phyloP scores from a whole-genome alignment of 1,284 basidiomycete species.

The Agroathelia rolfsii region DNA sequence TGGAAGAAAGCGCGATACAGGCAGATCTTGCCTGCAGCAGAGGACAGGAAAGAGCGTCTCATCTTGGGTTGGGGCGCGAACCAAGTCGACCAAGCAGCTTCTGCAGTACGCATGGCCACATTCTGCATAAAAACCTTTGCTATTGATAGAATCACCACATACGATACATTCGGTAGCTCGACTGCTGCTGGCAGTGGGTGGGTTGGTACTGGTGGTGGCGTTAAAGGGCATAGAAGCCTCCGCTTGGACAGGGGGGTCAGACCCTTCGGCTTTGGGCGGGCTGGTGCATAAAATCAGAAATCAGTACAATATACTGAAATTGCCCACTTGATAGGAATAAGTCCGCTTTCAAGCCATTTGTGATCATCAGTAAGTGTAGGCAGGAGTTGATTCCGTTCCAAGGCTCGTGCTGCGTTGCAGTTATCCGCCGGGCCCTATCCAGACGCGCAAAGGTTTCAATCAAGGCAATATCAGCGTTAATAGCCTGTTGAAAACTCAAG shows the following conservation, averaged over 20 bases:
- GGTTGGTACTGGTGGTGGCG: neutral
- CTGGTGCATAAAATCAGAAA: neutral
- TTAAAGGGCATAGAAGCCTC: neutral
- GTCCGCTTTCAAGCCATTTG: conserved; percentile 11
- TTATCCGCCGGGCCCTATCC: conserved; percentile 25
- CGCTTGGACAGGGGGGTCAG: neutral
- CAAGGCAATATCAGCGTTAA: conserved; percentile 17
- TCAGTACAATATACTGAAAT: neutral
- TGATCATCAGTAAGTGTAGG: conserved; percentile 18
- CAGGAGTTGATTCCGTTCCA: conserved; percentile 18
- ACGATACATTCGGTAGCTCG: conserved; percentile 19
- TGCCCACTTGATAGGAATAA: neutral
- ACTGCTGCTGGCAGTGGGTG: neutral
- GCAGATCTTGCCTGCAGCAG: conserved; percentile 29
- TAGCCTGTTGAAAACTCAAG: conserved; percentile 24
- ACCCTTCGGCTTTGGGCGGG: neutral
- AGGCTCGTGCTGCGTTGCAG: conserved; percentile 24
- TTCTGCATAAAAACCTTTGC: conserved; percentile 17
- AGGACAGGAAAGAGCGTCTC: conserved; percentile 33
- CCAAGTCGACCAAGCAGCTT: conserved; percentile 26
- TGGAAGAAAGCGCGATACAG: conserved; percentile 15
- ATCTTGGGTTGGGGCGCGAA: conserved; percentile 26
- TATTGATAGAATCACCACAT: conserved; percentile 20
- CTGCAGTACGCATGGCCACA: conserved; percentile 30
- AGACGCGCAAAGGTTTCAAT: conserved; percentile 17